These are phyloP conservation scores for Yamadazyma olivae DNA, from an alignment of 805 yeast genomes.

Conservation along the genomic window DNA sequence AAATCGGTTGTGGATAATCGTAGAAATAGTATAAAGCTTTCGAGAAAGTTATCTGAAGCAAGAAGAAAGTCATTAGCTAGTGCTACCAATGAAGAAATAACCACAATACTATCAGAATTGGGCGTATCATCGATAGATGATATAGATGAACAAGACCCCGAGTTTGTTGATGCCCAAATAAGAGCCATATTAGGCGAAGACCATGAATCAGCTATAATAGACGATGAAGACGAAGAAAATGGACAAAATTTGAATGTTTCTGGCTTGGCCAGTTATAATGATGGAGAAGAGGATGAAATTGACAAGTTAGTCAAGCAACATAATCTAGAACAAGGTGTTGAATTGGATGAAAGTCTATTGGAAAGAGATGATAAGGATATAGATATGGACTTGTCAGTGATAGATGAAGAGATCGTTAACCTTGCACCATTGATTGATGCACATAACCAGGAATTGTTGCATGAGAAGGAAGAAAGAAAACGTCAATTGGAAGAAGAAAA, in stretches of 20 bases:
- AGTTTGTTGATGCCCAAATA: constrained; percentile 29
- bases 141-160: constrained; percentile 24
- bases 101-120: constrained; percentile 33
- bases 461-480: constrained; percentile 19
- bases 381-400: constrained; percentile 26
- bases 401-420: constrained; percentile 41
- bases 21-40: constrained; percentile 9
- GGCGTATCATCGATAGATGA: constrained; percentile 30
- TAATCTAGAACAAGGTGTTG: constrained; percentile 31
- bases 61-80: constrained; percentile 37
- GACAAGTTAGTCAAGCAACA: constrained; percentile 34
- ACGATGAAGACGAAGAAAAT: constrained; percentile 10
- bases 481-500: constrained; percentile 20
- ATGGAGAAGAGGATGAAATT: constrained; percentile 35
- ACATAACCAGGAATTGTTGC: constrained; percentile 26
- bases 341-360: constrained; percentile 18
- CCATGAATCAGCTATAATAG: constrained; percentile 22
- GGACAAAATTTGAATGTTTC: background rate
- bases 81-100: constrained; percentile 38
- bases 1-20: constrained; percentile 1
- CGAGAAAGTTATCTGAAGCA: constrained; percentile 32
- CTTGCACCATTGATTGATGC: constrained; percentile 39
- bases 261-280: constrained; percentile 8
- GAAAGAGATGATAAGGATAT: constrained; percentile 12
- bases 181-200: constrained; percentile 27